Percentiles rank a stretch among this genome's conserved stretches.
These are phyloP conservation scores for Botrytis paeoniae DNA, from an alignment of 2,329 filamentous ascomycete genomes.

Conservation along the genomic window DNA sequence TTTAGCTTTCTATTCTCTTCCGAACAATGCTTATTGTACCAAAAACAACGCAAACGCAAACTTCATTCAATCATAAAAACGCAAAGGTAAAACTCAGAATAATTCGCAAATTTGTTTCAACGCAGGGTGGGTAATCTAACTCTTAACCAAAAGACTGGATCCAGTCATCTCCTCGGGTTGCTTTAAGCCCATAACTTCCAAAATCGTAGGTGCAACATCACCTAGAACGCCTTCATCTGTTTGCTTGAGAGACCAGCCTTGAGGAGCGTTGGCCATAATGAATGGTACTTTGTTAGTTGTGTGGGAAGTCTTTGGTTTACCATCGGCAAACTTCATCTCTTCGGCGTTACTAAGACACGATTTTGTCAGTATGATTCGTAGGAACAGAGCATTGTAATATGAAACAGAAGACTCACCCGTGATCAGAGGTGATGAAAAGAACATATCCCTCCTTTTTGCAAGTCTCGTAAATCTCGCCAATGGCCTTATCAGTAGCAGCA, in stretches of 20 bases:
- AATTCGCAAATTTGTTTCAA: conserved; percentile 12
- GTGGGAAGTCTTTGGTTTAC: conserved; percentile 96
- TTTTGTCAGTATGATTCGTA: conserved; percentile 11
- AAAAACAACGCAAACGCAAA: conserved; percentile 2
- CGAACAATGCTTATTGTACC: conserved; percentile 12
- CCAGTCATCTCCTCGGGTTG: conserved; percentile 94
- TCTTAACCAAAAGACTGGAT: conserved; percentile 76
- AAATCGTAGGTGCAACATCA: conserved; percentile 92
- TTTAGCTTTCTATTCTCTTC: conserved; percentile 25
- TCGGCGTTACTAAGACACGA: conserved; percentile 68
- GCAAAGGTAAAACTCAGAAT: conserved; percentile 11
- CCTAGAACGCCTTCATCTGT: conserved; percentile 76
- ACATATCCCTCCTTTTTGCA: conserved; percentile 93
- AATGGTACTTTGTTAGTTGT: conserved; percentile 98
- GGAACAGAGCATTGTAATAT: background rate
- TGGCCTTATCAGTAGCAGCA: conserved; percentile 86
- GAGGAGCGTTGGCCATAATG: conserved; percentile 94
- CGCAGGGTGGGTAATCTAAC: conserved; percentile 33
- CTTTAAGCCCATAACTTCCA: conserved; percentile 85
- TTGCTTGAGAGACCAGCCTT: conserved; percentile 79
- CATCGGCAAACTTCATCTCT: conserved; percentile 96
- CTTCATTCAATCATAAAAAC: conserved; percentile 3
- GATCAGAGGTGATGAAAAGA: conserved; percentile 93
- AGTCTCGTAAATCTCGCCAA: conserved; percentile 85
- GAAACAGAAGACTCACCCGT: conserved; percentile 58